phyloP scores from a whole-genome alignment of 768 basidiomycete species.

The Calocybe cyanea region DNA sequence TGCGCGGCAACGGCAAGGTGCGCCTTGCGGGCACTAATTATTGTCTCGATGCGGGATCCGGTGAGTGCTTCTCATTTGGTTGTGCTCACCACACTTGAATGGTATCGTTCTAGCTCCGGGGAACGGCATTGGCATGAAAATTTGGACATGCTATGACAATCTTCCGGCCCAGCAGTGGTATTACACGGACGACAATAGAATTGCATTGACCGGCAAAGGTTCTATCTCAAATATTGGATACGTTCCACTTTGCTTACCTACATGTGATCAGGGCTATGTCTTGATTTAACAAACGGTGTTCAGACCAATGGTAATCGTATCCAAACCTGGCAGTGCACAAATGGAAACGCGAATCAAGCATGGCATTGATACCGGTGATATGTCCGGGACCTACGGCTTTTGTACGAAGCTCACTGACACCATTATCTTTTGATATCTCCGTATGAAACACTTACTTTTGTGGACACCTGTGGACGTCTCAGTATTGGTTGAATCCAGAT shows the following conservation, averaged over 20 bases:
- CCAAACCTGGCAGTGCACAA: background rate
- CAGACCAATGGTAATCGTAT: background rate
- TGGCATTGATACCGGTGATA: background rate
- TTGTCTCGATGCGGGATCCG: conserved; percentile 30
- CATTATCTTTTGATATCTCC: too few species aligned
- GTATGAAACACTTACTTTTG: too few species aligned
- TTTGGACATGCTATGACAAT: conserved; percentile 30
- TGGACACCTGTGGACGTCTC: too few species aligned
- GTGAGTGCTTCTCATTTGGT: conserved; percentile 23
- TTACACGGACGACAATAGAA: conserved; percentile 22
- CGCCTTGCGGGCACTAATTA: conserved; percentile 27
- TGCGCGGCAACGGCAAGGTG: conserved; percentile 22
- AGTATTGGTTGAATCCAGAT: too few species aligned
- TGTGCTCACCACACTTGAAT: conserved; percentile 10
- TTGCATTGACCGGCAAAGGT: conserved; percentile 16
- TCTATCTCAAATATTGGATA: background rate
- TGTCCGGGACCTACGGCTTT: too few species aligned
- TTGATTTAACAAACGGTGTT: background rate
- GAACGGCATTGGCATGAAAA: conserved; percentile 27
- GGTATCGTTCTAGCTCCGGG: conserved; percentile 20
- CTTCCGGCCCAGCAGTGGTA: conserved; percentile 32
- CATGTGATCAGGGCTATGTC: background rate
- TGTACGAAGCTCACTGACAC: too few species aligned
- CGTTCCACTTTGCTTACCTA: background rate
- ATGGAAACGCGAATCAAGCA: background rate